These are phyloP conservation scores for Zopfia rhizophila DNA, from an alignment of 2,329 filamentous ascomycete species.

Conservation along the genomic window DNA sequence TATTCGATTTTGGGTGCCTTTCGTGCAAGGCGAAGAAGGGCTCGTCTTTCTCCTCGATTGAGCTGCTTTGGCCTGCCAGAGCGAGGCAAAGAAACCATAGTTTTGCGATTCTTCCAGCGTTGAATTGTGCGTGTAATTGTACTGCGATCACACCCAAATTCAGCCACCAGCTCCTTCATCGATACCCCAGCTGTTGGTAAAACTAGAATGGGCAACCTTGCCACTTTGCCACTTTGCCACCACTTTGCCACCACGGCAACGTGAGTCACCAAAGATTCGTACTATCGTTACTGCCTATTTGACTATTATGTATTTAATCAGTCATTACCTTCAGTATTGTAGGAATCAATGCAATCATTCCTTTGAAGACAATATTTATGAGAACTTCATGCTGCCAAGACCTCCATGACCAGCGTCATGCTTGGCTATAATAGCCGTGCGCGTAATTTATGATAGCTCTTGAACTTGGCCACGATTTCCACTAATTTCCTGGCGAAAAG, in stretches of 20 bases:
- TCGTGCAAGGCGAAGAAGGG: slow-evolving; percentile 2
- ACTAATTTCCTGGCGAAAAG: slow-evolving; percentile 13
- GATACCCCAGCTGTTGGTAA: slow-evolving; percentile 4
- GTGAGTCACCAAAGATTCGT: no score
- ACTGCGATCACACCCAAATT: slow-evolving; percentile 5
- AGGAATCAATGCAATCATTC: no score
- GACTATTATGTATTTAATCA: no score
- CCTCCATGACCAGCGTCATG: no score
- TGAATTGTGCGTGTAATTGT: slow-evolving; percentile 7
- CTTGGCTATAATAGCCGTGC: slow-evolving; percentile 8
- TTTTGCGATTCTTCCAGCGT: slow-evolving; percentile 1
- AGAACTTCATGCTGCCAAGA: no score
- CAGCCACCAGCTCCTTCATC: slow-evolving; percentile 3
- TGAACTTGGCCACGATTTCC: background rate
- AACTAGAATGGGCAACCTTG: no score
- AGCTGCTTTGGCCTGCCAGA: slow-evolving; percentile 11
- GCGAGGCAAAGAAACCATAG: slow-evolving; percentile 1
- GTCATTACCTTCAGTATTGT: no score
- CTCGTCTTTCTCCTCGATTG: slow-evolving; percentile 1
- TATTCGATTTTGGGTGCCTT: slow-evolving; percentile 10
- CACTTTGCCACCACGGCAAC: no score
- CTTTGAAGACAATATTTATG: no score
- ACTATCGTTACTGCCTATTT: no score
- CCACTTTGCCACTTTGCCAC: no score
- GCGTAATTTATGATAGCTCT: slow-evolving; percentile 1